Conservation (phyloP, 345 rosid species). For the Cardamine occulta region DNA sequence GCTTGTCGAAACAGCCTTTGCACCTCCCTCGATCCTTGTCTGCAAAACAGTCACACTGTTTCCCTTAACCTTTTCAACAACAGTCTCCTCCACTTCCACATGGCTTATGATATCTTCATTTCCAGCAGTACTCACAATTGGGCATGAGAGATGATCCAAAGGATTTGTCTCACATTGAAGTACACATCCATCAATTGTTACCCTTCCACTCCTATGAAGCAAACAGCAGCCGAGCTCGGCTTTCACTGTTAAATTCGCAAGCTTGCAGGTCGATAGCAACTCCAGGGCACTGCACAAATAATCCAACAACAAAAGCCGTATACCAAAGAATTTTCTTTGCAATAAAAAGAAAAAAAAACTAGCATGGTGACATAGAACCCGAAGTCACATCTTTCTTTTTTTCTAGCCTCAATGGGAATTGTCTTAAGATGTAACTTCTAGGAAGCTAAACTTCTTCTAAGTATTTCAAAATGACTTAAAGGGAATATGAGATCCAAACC, state of each 20-base stretch:
- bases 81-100: constrained; percentile 44
- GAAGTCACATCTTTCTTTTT: constrained; percentile 4
- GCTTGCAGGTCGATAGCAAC: constrained; percentile 79
- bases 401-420: constrained; percentile 8
- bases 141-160: constrained; percentile 85
- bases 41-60: constrained; percentile 67
- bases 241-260: constrained; percentile 78
- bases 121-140: constrained; percentile 81
- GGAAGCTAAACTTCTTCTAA: not conserved
- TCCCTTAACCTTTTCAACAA: constrained; percentile 39
- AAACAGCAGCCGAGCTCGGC: constrained; percentile 97
- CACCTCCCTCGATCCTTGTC: constrained; percentile 94
- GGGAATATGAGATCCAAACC: constrained; percentile 55
- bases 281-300: constrained; percentile 76
- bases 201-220: constrained; percentile 88
- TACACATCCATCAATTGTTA: constrained; percentile 85
- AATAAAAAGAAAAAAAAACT: constrained; percentile 22
- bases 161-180: constrained; percentile 87
- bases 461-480: not conserved
- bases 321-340: constrained; percentile 33
- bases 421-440: not conserved
- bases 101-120: constrained; percentile 38
- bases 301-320: constrained; percentile 42
- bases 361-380: constrained; percentile 13
- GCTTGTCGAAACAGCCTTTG: constrained; percentile 76